Conservation (phyloP, 202 grass and related monocot genomes). For the Panicum hallii region DNA sequence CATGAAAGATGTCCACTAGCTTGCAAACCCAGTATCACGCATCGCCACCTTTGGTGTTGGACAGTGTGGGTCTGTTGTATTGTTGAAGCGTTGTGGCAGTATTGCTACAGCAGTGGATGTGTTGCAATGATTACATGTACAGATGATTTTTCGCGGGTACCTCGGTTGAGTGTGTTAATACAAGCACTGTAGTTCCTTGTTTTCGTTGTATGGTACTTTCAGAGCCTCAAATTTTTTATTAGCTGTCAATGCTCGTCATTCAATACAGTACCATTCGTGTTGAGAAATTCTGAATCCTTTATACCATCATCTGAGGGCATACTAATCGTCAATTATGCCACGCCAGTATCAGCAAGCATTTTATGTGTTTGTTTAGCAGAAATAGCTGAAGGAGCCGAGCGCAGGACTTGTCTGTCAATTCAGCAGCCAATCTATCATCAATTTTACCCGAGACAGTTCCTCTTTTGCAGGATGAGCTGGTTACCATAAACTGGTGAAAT, state of each 20-base stretch:
- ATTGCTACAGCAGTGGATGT: background rate
- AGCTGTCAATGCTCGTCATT: background rate
- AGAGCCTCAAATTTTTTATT: background rate
- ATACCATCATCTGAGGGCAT: background rate
- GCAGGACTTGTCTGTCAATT: background rate
- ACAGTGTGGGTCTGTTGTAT: constrained; percentile 3
- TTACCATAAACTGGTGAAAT: background rate
- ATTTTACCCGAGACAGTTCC: background rate
- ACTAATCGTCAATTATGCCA: background rate
- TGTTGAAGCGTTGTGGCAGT: constrained; percentile 1
- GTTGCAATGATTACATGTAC: constrained; percentile 1
- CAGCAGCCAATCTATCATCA: constrained; percentile 17
- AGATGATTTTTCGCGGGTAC: background rate
- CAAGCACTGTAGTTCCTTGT: background rate
- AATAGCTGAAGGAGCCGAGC: background rate
- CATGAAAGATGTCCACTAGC: constrained; percentile 40
- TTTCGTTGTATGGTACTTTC: background rate
- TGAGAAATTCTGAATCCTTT: background rate
- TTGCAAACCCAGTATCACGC: background rate
- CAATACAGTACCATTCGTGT: background rate
- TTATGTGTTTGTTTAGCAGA: background rate
- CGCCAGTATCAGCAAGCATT: background rate
- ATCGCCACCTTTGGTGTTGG: background rate
- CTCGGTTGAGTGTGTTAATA: background rate
- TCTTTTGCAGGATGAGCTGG: background rate